phyloP scores from a whole-genome alignment of 73 alveolate genomes.

The Blepharisma stoltei region DNA sequence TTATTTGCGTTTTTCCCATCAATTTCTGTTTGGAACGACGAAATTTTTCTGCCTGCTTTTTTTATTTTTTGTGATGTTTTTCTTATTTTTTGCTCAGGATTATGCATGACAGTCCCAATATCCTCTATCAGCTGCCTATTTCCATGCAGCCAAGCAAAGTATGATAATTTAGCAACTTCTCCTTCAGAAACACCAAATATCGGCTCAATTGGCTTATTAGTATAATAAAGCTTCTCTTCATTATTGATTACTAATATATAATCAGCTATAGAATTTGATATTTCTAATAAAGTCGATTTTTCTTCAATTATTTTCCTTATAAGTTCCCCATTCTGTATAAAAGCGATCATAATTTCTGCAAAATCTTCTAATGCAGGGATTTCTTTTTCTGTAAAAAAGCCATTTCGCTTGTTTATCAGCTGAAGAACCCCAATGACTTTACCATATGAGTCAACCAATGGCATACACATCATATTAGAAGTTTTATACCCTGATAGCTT shows the following conservation, averaged over 20 bases:
- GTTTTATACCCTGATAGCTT: slow-evolving; percentile 24
- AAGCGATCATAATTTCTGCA: not conserved
- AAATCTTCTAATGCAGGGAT: not conserved
- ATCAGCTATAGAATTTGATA: slow-evolving; percentile 9
- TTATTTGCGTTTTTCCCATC: not conserved
- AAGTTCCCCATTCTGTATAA: not conserved
- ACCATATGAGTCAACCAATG: not conserved
- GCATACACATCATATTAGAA: not conserved
- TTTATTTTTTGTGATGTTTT: slow-evolving; percentile 23
- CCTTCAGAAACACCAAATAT: slow-evolving; percentile 14
- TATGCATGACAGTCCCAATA: not conserved
- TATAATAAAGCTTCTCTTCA: not conserved
- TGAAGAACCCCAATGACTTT: not conserved
- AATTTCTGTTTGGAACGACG: not conserved
- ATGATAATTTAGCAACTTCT: not conserved
- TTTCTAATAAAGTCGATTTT: not conserved
- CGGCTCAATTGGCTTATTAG: slow-evolving; percentile 12
- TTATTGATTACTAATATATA: slow-evolving; percentile 2
- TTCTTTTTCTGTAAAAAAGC: not conserved
- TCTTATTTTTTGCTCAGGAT: not conserved
- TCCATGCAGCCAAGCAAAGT: slow-evolving; percentile 26
- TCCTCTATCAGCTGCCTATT: slow-evolving; percentile 11
- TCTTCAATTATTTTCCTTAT: slow-evolving; percentile 2
- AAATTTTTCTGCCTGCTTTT: not conserved
- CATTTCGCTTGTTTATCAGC: slow-evolving; percentile 3